These are phyloP conservation scores for Hsuehochloa calcarea DNA, from an alignment of 176 grass and related monocot genomes.

Conservation along the genomic window DNA sequence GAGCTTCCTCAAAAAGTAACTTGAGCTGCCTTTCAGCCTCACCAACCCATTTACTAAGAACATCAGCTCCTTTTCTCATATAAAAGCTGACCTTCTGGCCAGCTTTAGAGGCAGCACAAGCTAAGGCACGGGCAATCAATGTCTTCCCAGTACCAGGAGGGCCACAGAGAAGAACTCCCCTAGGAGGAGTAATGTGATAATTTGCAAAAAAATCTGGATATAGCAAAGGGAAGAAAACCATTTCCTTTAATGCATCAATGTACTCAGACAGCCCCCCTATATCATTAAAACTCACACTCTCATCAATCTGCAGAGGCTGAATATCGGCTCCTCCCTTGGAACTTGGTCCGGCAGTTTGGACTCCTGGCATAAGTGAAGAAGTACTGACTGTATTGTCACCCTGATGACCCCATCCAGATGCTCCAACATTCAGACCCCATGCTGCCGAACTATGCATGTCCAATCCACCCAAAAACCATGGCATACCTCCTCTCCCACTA, in stretches of 20 bases:
- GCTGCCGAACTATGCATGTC: conserved; percentile 80
- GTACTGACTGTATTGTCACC: conserved; percentile 48
- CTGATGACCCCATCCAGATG: conserved; percentile 95
- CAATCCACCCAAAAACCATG: conserved; percentile 82
- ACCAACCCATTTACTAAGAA: conserved; percentile 99
- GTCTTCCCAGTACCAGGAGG: conserved; percentile 98
- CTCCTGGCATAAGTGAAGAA: conserved; percentile 58
- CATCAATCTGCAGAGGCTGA: conserved; percentile 92
- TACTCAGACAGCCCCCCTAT: conserved; percentile 94
- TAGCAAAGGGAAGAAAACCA: conserved; percentile 96
- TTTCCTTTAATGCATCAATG: conserved; percentile 97
- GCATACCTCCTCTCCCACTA: conserved; percentile 63
- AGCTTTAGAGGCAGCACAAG: conserved; percentile 89
- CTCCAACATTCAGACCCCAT: conserved; percentile 92
- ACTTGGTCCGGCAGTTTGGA: conserved; percentile 97
- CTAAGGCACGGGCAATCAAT: conserved; percentile 95
- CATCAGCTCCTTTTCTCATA: conserved; percentile 99
- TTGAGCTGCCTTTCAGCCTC: conserved; percentile 99
- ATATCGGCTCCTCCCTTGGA: conserved; percentile 99
- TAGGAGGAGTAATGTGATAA: conserved; percentile 96
- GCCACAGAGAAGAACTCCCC: conserved; percentile 97
- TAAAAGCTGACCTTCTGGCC: conserved; percentile 99
- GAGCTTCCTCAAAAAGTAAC: conserved; percentile 99
- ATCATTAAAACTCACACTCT: conserved; percentile 92
- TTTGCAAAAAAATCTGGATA: conserved; percentile 99